Conservation (phyloP, 2,329 filamentous ascomycete species). For the Colletotrichum sp. region DNA sequence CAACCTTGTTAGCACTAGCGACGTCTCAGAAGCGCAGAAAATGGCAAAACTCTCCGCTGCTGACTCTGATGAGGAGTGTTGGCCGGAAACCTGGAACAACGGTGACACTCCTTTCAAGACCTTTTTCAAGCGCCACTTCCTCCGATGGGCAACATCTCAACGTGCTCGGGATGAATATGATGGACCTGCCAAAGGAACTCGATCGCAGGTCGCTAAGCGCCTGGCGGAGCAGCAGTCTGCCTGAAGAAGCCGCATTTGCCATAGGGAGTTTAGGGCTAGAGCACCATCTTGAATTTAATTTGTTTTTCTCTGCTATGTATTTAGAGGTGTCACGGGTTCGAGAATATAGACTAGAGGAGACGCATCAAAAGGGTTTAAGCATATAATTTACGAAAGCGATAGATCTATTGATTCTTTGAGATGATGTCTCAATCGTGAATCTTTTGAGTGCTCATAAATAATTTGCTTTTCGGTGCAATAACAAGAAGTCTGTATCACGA, state of each 20-base stretch:
- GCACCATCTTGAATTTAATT: neutral
- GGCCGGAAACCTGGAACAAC: neutral
- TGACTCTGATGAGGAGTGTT: neutral
- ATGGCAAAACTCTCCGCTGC: neutral
- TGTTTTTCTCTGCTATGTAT: neutral
- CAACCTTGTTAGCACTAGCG: neutral
- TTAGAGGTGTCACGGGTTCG: neutral
- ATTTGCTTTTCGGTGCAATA: neutral
- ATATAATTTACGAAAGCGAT: neutral
- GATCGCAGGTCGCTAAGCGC: neutral
- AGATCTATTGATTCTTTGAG: neutral
- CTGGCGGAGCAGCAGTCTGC: neutral
- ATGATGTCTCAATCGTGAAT: neutral
- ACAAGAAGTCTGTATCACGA: neutral
- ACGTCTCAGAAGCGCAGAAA: neutral
- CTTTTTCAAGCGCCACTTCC: neutral
- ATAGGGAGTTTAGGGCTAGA: neutral
- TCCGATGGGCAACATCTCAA: neutral
- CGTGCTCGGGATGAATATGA: neutral
- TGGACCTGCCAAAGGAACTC: neutral
- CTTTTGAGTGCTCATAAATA: neutral
- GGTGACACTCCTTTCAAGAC: neutral
- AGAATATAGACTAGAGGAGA: neutral
- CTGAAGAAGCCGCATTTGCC: neutral
- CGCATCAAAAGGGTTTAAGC: neutral